Evolutionary conservation across 768 basidiomycete genomes (phyloP), one percentile per base, ranked within the genome.

Genomic region (Rubroboletus satanas): DNA sequence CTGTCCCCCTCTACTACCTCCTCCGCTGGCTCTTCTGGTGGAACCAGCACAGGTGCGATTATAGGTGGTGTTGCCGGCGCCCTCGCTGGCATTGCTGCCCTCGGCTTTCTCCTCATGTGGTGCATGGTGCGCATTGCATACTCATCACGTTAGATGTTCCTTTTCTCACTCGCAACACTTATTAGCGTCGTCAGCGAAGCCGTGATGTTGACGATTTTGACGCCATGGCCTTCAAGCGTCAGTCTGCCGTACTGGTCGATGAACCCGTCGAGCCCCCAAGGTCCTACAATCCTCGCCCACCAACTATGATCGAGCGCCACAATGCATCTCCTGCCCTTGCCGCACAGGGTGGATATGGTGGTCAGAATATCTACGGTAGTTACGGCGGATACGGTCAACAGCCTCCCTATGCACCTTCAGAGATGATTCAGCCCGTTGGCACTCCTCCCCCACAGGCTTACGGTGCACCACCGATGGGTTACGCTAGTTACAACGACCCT

Each of bases 271-370:
- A 71, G 21, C 70, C 59, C 4, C n/a, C 56, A 3, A 62, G 69
- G 29, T 75, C 78, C 0, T 77, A 70, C 62, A 81, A 80, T 54
- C 81, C 81, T 17, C 78, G 81, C 21, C 82, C 84, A 17, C 85
- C 85, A n/a, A 75, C 78, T 29, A 86, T 86, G 85, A 76, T 82
- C 48, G 79, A 87, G 61, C 74, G 74, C 44, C 79, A 77, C 58
- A 74, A 70, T 23, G 55, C 61, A 28, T 69, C 68, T 49, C 64
- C 65, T 48, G 66, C 69, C 21, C 58, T 69, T 45, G 63, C 56
- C 9, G 37, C 67, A 11, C 66, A 68, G 42, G 44, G 26, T 18
- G 60, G 47, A 12, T 47, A 51, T 17, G 56, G 52, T 38, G 57
- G 54, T 26, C 70, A 71, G 48, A 64, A 65, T 31, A 60, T 60